Base-by-base conservation (phyloP, 805 yeast species). In the Saturnispora mendoncae region DNA sequence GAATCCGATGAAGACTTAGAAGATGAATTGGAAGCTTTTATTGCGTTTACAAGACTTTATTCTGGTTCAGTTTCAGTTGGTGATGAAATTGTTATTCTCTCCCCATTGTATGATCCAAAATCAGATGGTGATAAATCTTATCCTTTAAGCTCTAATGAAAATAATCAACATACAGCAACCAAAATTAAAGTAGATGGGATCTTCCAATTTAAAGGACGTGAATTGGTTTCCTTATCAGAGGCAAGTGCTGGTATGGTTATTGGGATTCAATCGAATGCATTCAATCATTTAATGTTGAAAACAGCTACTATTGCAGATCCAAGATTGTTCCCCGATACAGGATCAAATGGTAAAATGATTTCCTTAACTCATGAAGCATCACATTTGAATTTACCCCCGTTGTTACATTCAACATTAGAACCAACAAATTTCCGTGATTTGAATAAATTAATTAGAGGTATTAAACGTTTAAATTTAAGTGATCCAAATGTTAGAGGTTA, bases 181-280 rank as follows among this genome's bases (percentile, higher is more conserved):
- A 71, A 69, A 6, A 74, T 82, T 1, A 75, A 69, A 12, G 71
- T 92, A 28, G 72, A 82, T 5, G 83, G 80, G 33, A 62, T 92
- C 30, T 88, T 76, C 53, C 63, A 92, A 42, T 67, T 92, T 41
- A 92, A 92, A 97, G 99, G 98, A 15, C 69, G 90, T 49, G 97
- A 92, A 45, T 64, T 90, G 27, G 76, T 87, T 2, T 70, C 88
- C 3, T 67, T 92, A 47, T 72, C 80, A 33, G 71, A 70, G 14
- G 95, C 90, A 4, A 95, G 95, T 2, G 90, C 97, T 1, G 99
- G 99, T 25, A 86, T 84, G 51, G 86, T 92, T 46, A 94, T 85
- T 6, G 99, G 97, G 38, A 80, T 92, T 38, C 90, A 87, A 28
- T 97, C 98, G 0, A 33, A 38, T 17, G 37, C 36, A 7, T 68